Evolutionary conservation across 1,139 yeast genomes (phyloP).

Genomic region (Candida tetrigidarum): DNA sequence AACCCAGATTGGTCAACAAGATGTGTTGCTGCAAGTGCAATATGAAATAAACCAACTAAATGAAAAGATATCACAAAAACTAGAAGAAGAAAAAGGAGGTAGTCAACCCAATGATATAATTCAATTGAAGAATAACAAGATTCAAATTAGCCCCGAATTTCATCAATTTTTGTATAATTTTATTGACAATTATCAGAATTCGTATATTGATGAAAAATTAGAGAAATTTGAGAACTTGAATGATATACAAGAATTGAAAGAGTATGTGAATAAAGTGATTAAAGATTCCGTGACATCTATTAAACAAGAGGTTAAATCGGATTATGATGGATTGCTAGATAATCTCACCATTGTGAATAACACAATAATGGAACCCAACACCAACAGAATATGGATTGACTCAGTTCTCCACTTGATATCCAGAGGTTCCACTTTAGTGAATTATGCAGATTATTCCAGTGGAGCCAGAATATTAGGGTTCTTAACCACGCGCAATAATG

Average conservation of each 20-base stretch:
- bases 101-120: conserved; percentile 7
- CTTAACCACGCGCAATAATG: conserved; percentile 28
- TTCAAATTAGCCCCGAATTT: conserved; percentile 47
- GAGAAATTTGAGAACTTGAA: conserved; percentile 8
- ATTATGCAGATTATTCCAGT: conserved; percentile 45
- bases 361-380: conserved; percentile 7
- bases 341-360: conserved; percentile 18
- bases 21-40: conserved; percentile 5
- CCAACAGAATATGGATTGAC: conserved; percentile 18
- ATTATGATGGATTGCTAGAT: conserved; percentile 35
- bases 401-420: conserved; percentile 38
- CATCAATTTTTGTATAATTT: conserved; percentile 41
- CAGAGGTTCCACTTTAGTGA: conserved; percentile 37
- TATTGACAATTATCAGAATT: conserved; percentile 30
- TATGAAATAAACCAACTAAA: conserved; percentile 5
- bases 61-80: not conserved
- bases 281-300: conserved; percentile 7
- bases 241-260: conserved; percentile 10
- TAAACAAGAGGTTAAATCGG: conserved; percentile 10
- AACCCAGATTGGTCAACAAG: not conserved
- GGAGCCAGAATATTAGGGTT: conserved; percentile 49
- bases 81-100: not conserved
- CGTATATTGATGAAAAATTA: conserved; percentile 14
- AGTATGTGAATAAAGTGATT: conserved; percentile 10
- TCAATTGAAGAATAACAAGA: conserved; percentile 34